Percentiles rank a stretch among this genome's conserved stretches.
phyloP scores from a whole-genome alignment of 2,329 filamentous ascomycete genomes.

The Penicillium sp. region DNA sequence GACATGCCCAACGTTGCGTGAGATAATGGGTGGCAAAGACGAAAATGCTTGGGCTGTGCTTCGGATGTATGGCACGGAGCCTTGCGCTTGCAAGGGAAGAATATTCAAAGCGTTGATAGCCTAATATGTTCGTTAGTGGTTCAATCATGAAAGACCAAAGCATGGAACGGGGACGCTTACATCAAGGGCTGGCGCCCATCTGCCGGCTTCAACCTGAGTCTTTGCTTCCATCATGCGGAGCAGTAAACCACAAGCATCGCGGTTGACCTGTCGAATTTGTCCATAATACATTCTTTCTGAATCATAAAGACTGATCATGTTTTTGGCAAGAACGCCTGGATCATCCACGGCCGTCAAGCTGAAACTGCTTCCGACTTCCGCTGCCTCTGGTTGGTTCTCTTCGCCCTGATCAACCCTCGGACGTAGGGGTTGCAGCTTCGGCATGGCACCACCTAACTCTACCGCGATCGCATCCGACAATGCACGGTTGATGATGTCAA shows the following conservation, averaged over 20 bases:
- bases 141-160: slow-evolving; percentile 10
- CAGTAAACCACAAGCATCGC: slow-evolving; percentile 59
- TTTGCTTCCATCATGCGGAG: slow-evolving; percentile 63
- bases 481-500: slow-evolving; percentile 82
- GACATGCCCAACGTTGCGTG: slow-evolving; percentile 84
- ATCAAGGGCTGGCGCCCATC: slow-evolving; percentile 63
- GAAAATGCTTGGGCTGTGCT: slow-evolving; percentile 78
- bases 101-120: slow-evolving; percentile 73
- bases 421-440: slow-evolving; percentile 76
- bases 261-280: slow-evolving; percentile 58
- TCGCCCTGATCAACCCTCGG: slow-evolving; percentile 54
- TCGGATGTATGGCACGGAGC: slow-evolving; percentile 77
- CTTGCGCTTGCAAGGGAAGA: slow-evolving; percentile 72
- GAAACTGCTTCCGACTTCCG: slow-evolving; percentile 45
- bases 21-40: slow-evolving; percentile 72
- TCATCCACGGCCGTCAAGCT: slow-evolving; percentile 68
- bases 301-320: slow-evolving; percentile 63
- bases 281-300: slow-evolving; percentile 60
- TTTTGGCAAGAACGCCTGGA: slow-evolving; percentile 61
- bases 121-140: slow-evolving; percentile 42
- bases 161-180: slow-evolving; percentile 50
- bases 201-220: slow-evolving; percentile 55
- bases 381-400: slow-evolving; percentile 35
- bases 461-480: slow-evolving; percentile 85
- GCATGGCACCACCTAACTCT: slow-evolving; percentile 77